Evolutionary conservation across 2,329 filamentous ascomycete species (phyloP), one percentile per base, ranked within the genome.

Genomic region (Rhynchosporium secalis): DNA sequence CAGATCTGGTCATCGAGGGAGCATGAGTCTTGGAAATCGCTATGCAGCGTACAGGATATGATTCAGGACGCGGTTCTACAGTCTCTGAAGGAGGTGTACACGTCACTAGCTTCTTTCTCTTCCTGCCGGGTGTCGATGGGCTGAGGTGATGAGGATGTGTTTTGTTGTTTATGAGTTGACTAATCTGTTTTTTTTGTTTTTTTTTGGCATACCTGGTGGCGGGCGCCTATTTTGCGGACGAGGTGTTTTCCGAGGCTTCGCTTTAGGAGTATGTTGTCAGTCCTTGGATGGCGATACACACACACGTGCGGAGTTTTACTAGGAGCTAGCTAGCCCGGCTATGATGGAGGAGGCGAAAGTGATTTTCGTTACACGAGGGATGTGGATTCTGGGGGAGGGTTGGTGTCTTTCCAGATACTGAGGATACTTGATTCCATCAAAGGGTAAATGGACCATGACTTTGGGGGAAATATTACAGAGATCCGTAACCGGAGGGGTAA

Each of bases 201-300:
- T 20, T 20, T 20, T 20, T 20, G 20, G 20, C 20, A 20, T 20
- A 20, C 20, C 20, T 20, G 20, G 20, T 20, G 20, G 20, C 20
- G 20, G 20, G 20, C 20, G 20, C 20, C 66, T 82, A 83, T 65
- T 84, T 79, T 60, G 78, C 72, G 3, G 80, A 84, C 56, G 78
- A 84, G 67, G 74, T 81, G 10, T 76, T 76, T 10, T 61, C 71
- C 0, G 75, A 80, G 56, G 80, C 81, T 0, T 57, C 68, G 1
- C 70, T 73, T 20, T 20, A 20, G 1, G 1, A 20, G 20, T 0
- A 67, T 65, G 4, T 20, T 70, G 64, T 28, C 58, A 15, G 0
- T 45, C 61, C 0, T 70, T 81, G 20, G 70, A 75, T 52, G 79
- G 78, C 1, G 70, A 76, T 7, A 78, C 78, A 0, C 77, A 80